Base-by-base conservation (phyloP, 2,329 filamentous ascomycete genomes). In the Fusarium duplospermum region DNA sequence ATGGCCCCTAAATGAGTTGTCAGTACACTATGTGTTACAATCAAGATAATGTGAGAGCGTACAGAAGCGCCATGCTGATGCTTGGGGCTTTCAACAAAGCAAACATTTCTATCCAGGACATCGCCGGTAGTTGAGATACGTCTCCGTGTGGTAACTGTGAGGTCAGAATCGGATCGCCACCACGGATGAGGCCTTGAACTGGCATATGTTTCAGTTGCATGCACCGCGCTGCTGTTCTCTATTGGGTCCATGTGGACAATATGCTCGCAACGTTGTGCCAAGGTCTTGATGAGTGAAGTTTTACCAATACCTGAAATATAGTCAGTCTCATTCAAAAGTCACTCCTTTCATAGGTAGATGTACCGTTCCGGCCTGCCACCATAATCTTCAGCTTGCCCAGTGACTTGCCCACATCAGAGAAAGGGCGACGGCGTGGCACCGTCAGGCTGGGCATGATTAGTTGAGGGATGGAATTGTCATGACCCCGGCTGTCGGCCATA, bases 371-470 rank as follows among this genome's bases (percentile, higher is more conserved):
- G 33, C 96, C 96, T 61, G 94, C 93, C 64, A 98, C 87, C 73
- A 98, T 86, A n/a, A 98, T 86, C 84, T 97, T 98, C 64, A 98
- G 86, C 77, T 94, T 92, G 1, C 96, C 96, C 81, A 98, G 89
- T 36, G 88, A 89, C 84, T 93, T 96, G 18, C 96, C 96, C 56
- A 89, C 89, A n/a, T 93, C 91, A 0, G 96, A 98, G 81, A 98
- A 98, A 0, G 95, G 95, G 61, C 95, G 89, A 59, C 96, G 91
- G 70, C 91, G 93, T 4, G 96, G 96, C 90, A 99, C 96, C 71
- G 90, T 92, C 78, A 99, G 92, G 79, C 95, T 98, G 6, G 96
- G 96, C 96, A 99, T 99, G 69, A 99, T 94, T n/a, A 99, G 88
- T 82, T 98, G 95, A 27, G 93, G 93, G 45, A 86, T 87, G 70